These are phyloP conservation scores for Naganishia albida DNA, from an alignment of 1,284 basidiomycete genomes.

Conservation along the genomic window DNA sequence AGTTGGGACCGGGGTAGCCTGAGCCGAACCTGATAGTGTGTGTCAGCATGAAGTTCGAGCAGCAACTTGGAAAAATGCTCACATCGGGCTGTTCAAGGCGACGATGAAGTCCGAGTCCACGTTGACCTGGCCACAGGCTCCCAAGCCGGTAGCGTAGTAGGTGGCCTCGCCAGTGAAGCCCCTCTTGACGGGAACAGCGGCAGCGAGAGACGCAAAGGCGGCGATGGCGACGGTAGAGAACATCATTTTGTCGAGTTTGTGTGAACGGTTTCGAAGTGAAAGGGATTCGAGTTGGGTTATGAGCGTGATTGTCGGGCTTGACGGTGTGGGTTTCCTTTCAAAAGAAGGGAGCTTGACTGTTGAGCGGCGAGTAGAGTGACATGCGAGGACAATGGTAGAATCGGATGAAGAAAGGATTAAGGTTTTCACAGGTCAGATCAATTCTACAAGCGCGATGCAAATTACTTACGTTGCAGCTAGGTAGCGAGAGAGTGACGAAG, in stretches of 20 bases:
- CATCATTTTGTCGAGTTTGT: constrained; percentile 23
- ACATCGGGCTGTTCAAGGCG: constrained; percentile 47
- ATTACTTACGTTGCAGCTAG: constrained; percentile 11
- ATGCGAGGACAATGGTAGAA: constrained; percentile 4
- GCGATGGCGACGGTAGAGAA: constrained; percentile 30
- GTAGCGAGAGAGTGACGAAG: constrained; percentile 22
- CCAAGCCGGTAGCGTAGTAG: constrained; percentile 37
- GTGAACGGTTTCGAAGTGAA: constrained; percentile 7
- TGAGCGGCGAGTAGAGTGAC: not conserved
- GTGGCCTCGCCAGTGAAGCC: constrained; percentile 36
- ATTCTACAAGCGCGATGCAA: not conserved
- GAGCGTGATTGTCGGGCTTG: constrained; percentile 14
- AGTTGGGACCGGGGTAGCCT: constrained; percentile 64
- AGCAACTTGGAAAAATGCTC: constrained; percentile 36
- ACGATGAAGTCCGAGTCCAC: constrained; percentile 48
- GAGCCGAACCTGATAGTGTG: constrained; percentile 53
- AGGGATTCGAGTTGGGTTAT: not conserved
- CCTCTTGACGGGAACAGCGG: constrained; percentile 32
- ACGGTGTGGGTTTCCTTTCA: constrained; percentile 11
- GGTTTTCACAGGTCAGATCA: not conserved
- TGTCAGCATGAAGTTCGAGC: constrained; percentile 4
- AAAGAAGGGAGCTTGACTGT: constrained; percentile 6
- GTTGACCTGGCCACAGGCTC: constrained; percentile 38
- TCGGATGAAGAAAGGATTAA: not conserved
- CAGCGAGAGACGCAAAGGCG: constrained; percentile 18